These are phyloP conservation scores for Echinochloa phyllopogon DNA, from an alignment of 176 grass and related monocot species.

Conservation along the genomic window DNA sequence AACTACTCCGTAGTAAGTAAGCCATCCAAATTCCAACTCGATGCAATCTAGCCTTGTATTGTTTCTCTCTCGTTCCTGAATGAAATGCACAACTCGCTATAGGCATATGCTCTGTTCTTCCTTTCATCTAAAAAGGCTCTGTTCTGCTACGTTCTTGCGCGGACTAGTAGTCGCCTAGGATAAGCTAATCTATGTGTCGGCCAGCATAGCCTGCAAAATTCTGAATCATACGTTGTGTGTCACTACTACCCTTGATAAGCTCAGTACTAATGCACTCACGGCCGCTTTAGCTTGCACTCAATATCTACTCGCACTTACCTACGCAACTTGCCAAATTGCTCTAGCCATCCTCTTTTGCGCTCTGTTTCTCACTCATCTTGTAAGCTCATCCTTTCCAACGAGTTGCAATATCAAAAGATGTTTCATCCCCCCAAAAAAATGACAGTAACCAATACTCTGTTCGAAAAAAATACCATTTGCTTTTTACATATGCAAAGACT, in stretches of 20 bases:
- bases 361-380: neutral
- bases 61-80: neutral
- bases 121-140: too few relatives aligned
- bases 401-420: neutral
- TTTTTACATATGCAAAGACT: neutral
- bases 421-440: neutral
- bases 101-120: too few relatives aligned
- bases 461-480: neutral
- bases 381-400: neutral
- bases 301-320: too few relatives aligned
- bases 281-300: neutral
- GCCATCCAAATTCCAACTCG: too few relatives aligned
- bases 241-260: neutral
- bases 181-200: too few relatives aligned
- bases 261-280: neutral
- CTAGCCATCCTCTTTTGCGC: neutral
- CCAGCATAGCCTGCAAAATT: too few relatives aligned
- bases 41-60: neutral
- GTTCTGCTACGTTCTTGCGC: too few relatives aligned
- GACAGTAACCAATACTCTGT: too few relatives aligned
- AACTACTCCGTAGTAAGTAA: too few relatives aligned
- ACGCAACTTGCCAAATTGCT: constrained; percentile 8
- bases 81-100: too few relatives aligned
- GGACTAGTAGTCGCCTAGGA: too few relatives aligned
- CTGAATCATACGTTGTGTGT: too few relatives aligned